Evolutionary conservation across 2,329 filamentous ascomycete species (phyloP).

Genomic region (Huntiella bhutanensis): DNA sequence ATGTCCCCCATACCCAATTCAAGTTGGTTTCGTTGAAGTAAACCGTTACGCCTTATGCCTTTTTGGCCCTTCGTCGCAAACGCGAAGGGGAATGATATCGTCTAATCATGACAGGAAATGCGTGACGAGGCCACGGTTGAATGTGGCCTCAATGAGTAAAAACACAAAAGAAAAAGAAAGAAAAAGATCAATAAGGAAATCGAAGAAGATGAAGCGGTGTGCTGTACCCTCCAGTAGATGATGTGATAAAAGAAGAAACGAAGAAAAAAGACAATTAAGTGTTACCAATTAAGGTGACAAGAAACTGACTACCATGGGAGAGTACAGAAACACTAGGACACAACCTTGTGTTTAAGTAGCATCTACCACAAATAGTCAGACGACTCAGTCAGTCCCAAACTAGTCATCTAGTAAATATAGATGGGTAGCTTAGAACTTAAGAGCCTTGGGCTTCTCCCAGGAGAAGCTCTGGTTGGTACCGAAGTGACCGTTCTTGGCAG

Average conservation of each 20-base stretch:
- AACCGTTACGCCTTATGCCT: slow-evolving; percentile 24
- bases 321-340: neutral
- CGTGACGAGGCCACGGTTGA: slow-evolving; percentile 23
- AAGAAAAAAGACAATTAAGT: too few relatives aligned
- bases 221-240: slow-evolving; percentile 11
- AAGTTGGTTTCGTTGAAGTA: slow-evolving; percentile 25
- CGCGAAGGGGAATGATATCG: slow-evolving; percentile 21
- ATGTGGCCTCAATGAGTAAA: slow-evolving; percentile 18
- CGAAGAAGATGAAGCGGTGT: slow-evolving; percentile 12
- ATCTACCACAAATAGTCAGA: too few relatives aligned
- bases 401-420: neutral
- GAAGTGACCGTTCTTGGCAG: slow-evolving; percentile 99
- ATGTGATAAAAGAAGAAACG: neutral
- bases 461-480: slow-evolving; percentile 86
- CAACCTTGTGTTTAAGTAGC: too few relatives aligned
- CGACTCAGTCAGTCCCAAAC: neutral
- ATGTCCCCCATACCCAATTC: slow-evolving; percentile 7
- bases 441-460: slow-evolving; percentile 95
- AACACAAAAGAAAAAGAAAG: slow-evolving; percentile 7
- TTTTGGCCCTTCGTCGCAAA: slow-evolving; percentile 16
- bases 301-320: too few relatives aligned
- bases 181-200: slow-evolving; percentile 11
- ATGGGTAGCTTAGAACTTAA: slow-evolving; percentile 55
- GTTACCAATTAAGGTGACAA: too few relatives aligned
- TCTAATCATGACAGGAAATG: slow-evolving; percentile 17